Conservation (phyloP, 495 filamentous ascomycete genomes). For the Penicillium angulare region DNA sequence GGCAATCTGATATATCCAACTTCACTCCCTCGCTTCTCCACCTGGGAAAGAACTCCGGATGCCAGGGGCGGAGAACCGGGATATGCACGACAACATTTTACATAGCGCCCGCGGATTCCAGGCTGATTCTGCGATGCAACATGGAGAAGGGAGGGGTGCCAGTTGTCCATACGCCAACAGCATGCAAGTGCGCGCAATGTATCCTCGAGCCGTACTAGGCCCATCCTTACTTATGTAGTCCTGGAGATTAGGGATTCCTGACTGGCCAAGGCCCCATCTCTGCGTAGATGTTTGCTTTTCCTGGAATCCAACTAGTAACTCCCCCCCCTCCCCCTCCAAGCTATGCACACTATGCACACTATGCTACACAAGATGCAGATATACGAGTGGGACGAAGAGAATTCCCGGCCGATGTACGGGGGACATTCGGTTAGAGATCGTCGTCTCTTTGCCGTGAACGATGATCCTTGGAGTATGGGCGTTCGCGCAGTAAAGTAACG, state of each 20-base stretch:
- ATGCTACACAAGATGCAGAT: not conserved
- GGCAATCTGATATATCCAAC: constrained; percentile 16
- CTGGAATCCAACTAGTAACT: too few species aligned
- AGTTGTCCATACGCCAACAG: not conserved
- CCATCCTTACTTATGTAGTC: not conserved
- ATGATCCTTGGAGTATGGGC: constrained; percentile 4
- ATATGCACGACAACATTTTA: constrained; percentile 21
- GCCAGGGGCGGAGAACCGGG: constrained; percentile 8
- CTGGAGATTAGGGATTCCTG: too few species aligned
- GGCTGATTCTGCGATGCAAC: constrained; percentile 13
- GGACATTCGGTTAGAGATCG: too few species aligned
- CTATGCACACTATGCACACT: not conserved
- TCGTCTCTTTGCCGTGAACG: not conserved
- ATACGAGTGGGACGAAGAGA: not conserved
- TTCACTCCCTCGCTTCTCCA: not conserved
- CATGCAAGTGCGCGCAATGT: not conserved
- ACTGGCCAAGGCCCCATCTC: too few species aligned
- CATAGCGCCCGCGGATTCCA: constrained; percentile 14
- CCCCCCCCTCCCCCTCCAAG: too few species aligned
- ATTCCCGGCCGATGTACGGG: not conserved
- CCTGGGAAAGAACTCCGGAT: constrained; percentile 11
- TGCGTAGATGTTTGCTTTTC: not conserved
- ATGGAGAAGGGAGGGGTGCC: not conserved
- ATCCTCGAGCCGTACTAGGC: not conserved
- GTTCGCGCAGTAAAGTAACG: constrained; percentile 3